Conservation (phyloP, 305 asterid genomes). For the Stenogyne calaminthoides region DNA sequence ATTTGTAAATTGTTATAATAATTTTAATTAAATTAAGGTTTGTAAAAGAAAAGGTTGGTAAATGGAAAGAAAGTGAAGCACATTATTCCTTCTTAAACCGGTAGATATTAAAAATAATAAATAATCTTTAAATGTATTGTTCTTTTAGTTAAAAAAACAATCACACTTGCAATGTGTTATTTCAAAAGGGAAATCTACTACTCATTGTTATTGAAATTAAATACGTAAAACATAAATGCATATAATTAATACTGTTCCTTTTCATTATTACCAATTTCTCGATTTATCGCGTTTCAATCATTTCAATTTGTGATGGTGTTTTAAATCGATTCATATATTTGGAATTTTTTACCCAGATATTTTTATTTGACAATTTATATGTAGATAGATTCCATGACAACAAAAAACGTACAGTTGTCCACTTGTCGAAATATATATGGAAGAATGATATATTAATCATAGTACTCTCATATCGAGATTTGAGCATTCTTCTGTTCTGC, state of each 20-base stretch:
- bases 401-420: not conserved
- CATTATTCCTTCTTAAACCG: not conserved
- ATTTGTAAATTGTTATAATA: no score
- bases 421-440: slow-evolving; percentile 1
- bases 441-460: slow-evolving; percentile 15
- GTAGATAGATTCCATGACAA: not conserved
- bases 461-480: not conserved
- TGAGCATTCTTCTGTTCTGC: not conserved
- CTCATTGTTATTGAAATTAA: no score
- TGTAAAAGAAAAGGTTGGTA: no score
- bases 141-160: not conserved
- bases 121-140: not conserved
- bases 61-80: not conserved
- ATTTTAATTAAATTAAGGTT: no score
- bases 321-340: not conserved
- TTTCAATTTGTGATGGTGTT: not conserved
- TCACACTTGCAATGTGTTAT: not conserved
- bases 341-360: not conserved
- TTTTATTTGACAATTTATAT: not conserved
- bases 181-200: not conserved
- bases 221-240: no score
- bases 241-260: no score
- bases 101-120: not conserved
- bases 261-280: not conserved
- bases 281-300: not conserved